Evolutionary conservation across 495 filamentous ascomycete genomes (phyloP), one percentile per base, ranked within the genome.

Genomic region (Penicillium bovifimosum): DNA sequence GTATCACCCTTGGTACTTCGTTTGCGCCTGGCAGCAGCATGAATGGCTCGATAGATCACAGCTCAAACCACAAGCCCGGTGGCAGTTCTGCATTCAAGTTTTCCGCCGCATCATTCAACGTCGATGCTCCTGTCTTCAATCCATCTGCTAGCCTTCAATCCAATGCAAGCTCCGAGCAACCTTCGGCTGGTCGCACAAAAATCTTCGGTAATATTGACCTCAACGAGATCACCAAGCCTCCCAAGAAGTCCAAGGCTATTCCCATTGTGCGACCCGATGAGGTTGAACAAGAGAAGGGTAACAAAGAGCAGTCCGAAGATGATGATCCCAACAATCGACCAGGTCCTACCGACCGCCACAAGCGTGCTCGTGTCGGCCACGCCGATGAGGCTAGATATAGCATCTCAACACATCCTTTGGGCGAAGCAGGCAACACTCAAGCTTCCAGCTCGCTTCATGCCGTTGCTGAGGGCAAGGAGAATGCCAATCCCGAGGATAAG

Each of bases 181-280:
- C 66, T 9, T 47, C 58, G 6, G 53, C 44, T 13, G 52, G 63
- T 52, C 62, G 72, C 9, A 75, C 76, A 56, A 73, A 77, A 42
- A 91, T 95, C 54, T 95, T 93, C 66, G 78, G 83, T n/a, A 85
- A 85, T 29, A 81, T 90, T 57, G 81, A 88, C 45, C 60, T 89
- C 11, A 73, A 69, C 24, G 82, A 90, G 13, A 71, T 81, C 38
- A 68, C 77, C 17, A 83, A 86, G 60, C 74, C 86, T 11, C 47
- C 68, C 3, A 88, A 87, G 71, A 80, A 81, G 47, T 87, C 85
- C 5, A 96, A 90, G 67, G 88, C 88, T 26, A 78, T 96, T 51
- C 88, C 90, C 2, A 93, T 96, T 45, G 70, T 91, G 11, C 77
- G 76, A 14, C 88, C 91, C 9, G 77, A 85, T 52, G 79, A 71